phyloP scores from a whole-genome alignment of 176 grass and related monocot genomes.

The Tillandsia leiboldiana region DNA sequence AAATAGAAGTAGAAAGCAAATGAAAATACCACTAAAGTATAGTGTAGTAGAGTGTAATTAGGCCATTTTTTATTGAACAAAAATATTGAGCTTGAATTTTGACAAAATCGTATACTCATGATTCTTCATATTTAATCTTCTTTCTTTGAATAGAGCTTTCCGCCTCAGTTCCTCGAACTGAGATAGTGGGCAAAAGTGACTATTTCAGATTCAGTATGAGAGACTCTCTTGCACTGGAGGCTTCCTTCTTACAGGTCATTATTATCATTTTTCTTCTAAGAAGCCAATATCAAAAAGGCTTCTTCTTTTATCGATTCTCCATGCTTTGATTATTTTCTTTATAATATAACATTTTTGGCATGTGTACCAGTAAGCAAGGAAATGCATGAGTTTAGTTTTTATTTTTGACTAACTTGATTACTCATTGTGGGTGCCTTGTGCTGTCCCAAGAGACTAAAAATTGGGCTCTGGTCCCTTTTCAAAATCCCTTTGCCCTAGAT shows the following conservation, averaged over 20 bases:
- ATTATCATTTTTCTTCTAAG: neutral
- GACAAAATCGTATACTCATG: neutral
- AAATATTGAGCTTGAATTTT: neutral
- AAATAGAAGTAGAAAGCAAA: too few relatives aligned
- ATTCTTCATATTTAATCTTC: neutral
- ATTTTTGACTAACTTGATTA: too few relatives aligned
- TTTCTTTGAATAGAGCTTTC: conserved; percentile 50
- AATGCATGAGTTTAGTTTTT: too few relatives aligned
- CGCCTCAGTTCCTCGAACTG: conserved; percentile 61
- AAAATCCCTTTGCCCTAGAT: too few relatives aligned
- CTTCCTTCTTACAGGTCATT: conserved; percentile 82
- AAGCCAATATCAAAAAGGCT: neutral
- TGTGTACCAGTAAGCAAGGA: too few relatives aligned
- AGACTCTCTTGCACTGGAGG: conserved; percentile 88
- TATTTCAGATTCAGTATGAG: conserved; percentile 93
- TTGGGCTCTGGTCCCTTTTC: too few relatives aligned
- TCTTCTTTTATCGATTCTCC: neutral
- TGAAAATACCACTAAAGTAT: too few relatives aligned
- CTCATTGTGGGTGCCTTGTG: too few relatives aligned
- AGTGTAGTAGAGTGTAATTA: too few relatives aligned
- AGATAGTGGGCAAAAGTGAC: conserved; percentile 87
- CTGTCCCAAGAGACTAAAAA: too few relatives aligned
- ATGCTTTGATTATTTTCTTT: neutral
- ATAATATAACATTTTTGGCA: too few relatives aligned
- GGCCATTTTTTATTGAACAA: neutral